These are phyloP conservation scores for Aspergillus udagawae DNA, from an alignment of 2,329 filamentous ascomycete genomes.

Conservation along the genomic window DNA sequence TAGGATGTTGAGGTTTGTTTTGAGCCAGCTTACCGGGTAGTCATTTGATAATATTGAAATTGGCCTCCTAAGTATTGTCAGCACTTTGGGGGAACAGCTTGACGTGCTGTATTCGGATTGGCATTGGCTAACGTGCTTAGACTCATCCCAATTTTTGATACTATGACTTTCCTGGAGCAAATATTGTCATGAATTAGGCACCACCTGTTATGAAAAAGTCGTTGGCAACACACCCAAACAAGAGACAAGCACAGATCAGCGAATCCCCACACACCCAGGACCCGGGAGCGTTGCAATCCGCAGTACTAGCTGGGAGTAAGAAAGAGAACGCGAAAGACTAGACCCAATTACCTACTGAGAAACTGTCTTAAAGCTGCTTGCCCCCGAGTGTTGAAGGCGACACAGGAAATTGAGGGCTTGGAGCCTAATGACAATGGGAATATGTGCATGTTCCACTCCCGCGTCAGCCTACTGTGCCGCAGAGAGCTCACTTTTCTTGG, in stretches of 20 bases:
- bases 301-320: too few relatives aligned
- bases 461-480: constrained; percentile 4
- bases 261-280: neutral
- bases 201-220: neutral
- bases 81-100: neutral
- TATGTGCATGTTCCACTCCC: neutral
- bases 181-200: neutral
- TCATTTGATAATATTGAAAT: too few relatives aligned
- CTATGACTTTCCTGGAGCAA: neutral
- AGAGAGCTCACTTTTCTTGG: constrained; percentile 20
- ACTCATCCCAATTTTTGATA: too few relatives aligned
- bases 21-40: too few relatives aligned
- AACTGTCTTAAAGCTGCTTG: neutral
- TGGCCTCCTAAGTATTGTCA: neutral
- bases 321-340: neutral
- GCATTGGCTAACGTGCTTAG: neutral
- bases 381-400: neutral
- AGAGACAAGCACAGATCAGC: neutral
- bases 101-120: neutral
- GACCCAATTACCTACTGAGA: neutral
- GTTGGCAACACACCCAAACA: neutral
- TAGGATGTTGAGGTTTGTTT: too few relatives aligned
- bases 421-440: neutral
- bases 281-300: neutral
- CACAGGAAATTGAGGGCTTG: neutral